phyloP scores from a whole-genome alignment of 768 basidiomycete genomes.

The Phylloporus scabripes region DNA sequence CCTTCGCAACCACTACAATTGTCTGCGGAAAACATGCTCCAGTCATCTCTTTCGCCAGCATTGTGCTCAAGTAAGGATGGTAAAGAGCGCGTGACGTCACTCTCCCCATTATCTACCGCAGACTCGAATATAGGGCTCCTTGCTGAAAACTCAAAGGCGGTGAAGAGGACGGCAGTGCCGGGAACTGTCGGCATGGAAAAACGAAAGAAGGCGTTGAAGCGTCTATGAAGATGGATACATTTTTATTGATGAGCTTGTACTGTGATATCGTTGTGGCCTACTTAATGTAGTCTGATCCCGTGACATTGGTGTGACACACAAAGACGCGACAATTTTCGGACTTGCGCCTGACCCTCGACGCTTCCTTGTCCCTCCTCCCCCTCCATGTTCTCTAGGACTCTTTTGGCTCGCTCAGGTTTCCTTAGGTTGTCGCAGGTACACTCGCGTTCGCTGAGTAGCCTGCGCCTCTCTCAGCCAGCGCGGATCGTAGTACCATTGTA shows the following conservation, averaged over 20 bases:
- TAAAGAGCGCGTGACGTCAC: slow-evolving; percentile 63
- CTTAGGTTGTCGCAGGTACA: slow-evolving; percentile 7
- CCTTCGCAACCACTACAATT: slow-evolving; percentile 35
- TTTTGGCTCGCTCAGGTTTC: slow-evolving; percentile 15
- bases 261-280: slow-evolving; percentile 4
- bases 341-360: not conserved
- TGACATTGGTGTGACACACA: slow-evolving; percentile 10
- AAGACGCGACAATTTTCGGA: slow-evolving; percentile 14
- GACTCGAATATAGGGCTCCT: slow-evolving; percentile 58
- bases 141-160: slow-evolving; percentile 47
- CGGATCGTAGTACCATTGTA: not conserved
- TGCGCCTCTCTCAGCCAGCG: slow-evolving; percentile 4
- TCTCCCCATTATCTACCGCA: slow-evolving; percentile 64
- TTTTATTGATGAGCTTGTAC: not conserved
- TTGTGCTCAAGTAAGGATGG: slow-evolving; percentile 27
- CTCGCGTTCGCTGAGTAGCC: slow-evolving; percentile 14
- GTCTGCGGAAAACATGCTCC: slow-evolving; percentile 38
- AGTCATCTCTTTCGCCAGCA: slow-evolving; percentile 33
- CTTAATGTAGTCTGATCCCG: slow-evolving; percentile 6
- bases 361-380: not conserved
- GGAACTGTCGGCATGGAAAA: slow-evolving; percentile 63
- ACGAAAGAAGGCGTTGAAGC: slow-evolving; percentile 83
- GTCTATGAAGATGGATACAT: slow-evolving; percentile 41
- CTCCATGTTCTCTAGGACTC: slow-evolving; percentile 21
- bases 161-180: slow-evolving; percentile 59